Conservation (phyloP, 225 moss, liverwort and hornwort species). For the Lunularia cruciata region DNA sequence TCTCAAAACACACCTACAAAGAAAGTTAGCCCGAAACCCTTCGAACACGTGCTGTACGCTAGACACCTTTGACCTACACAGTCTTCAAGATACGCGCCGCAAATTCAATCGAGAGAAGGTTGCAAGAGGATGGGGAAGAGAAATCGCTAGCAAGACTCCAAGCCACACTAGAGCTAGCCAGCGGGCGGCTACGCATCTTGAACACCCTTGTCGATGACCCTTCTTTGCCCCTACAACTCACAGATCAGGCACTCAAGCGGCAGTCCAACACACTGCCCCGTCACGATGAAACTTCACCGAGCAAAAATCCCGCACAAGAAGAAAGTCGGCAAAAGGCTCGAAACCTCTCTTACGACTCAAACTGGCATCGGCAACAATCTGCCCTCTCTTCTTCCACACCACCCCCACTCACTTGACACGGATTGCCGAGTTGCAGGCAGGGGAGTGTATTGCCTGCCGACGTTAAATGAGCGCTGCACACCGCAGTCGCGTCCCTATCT, state of each 20-base stretch:
- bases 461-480: constrained; percentile 12
- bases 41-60: constrained; percentile 12
- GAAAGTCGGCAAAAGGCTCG: constrained; percentile 4
- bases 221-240: constrained; percentile 4
- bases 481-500: constrained; percentile 17
- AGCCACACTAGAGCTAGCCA: constrained; percentile 40
- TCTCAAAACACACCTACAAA: constrained; percentile 26
- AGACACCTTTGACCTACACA: constrained; percentile 30
- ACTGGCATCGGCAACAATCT: not conserved
- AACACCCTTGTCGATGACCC: constrained; percentile 24
- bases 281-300: not conserved
- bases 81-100: constrained; percentile 39
- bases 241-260: constrained; percentile 23
- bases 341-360: not conserved
- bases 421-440: not conserved
- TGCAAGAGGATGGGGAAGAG: constrained; percentile 24
- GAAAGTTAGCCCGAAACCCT: constrained; percentile 25
- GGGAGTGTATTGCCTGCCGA: not conserved
- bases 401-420: not conserved
- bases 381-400: not conserved
- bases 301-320: constrained; percentile 20
- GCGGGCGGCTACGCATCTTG: constrained; percentile 54
- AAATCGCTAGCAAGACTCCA: constrained; percentile 29
- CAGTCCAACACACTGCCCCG: not conserved
- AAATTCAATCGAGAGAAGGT: constrained; percentile 30